Conservation (phyloP, 129 eudicot species). For the Arctium minus region DNA sequence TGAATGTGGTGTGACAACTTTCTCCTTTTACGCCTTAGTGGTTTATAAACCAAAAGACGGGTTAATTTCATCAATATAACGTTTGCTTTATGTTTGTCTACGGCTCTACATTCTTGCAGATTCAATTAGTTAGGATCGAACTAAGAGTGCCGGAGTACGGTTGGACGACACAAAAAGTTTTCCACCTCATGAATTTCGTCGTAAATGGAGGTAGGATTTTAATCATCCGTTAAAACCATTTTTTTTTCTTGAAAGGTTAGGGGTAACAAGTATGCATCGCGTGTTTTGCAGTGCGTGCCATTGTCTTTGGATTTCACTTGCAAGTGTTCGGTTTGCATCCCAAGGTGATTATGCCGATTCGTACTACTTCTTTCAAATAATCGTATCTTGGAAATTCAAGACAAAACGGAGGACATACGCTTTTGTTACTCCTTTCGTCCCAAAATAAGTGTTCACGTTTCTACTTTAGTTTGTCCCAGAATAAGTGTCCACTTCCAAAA, state of each 20-base stretch:
- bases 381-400: too few species aligned
- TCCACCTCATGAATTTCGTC: constrained; percentile 60
- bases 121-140: constrained; percentile 52
- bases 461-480: background rate
- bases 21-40: background rate
- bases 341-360: constrained; percentile 26
- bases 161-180: constrained; percentile 53
- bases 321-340: constrained; percentile 49
- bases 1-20: background rate
- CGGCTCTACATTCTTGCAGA: constrained; percentile 26
- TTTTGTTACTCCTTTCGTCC: background rate
- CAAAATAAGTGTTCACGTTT: background rate
- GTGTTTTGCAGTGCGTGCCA: constrained; percentile 46
- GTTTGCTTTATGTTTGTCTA: background rate
- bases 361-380: background rate
- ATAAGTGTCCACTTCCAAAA: background rate
- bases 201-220: constrained; percentile 54
- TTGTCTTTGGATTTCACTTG: constrained; percentile 54
- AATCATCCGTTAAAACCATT: background rate
- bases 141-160: constrained; percentile 61
- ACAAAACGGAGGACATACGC: too few species aligned
- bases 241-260: background rate
- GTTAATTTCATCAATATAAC: background rate
- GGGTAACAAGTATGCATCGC: background rate
- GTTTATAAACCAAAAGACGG: background rate